Evolutionary conservation across 1,284 basidiomycete genomes (phyloP), one percentile per base, ranked within the genome.

Genomic region (Heterobasidion annosum): DNA sequence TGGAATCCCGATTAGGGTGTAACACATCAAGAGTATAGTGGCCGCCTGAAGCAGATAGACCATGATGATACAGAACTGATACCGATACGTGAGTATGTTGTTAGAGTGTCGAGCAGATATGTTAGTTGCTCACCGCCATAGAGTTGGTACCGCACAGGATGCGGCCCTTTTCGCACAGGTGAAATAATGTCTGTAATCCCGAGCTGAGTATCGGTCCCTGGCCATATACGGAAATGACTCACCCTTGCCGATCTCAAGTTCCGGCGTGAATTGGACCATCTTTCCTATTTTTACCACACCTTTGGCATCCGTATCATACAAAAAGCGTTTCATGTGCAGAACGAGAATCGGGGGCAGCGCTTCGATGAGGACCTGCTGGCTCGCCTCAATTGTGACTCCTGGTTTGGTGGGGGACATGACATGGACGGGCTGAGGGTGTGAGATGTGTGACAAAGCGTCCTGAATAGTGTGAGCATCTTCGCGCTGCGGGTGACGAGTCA

Each of bases 21-120:
- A 95, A 73, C 1, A 97, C 90, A 59, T 95, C 89, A 47, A 97
- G 83, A 1, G 95, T 99, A 73, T 98, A 99, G 69, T 98, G 95
- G 0, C 96, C 96, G 7, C 95, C 95, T 0, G 85, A 86, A 0
- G 96, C 93, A 12, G 89, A 90, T 48, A 79, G 74, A 1, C 96
- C 96, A 64, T 99, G 95, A 69, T 99, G 96, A 69, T 98, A 98
- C 8, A 98, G 74, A 18, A 89, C 93, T 90, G 62, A 0, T 48
- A 37, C 25, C 25, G 25, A 25, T 25, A 25, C 3, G 4, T 25
- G 25, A 25, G 25, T 25, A 25, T 25, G 25, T 25, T 25, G 25
- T 25, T 25, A 25, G 25, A 25, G 25, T 25, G 25, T 25, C 3
- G 4, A 25, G 25, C 25, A 25, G 25, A 25, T 7, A 40, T 40